phyloP scores from a whole-genome alignment of 306 rosid species.

The Vigna radiata region DNA sequence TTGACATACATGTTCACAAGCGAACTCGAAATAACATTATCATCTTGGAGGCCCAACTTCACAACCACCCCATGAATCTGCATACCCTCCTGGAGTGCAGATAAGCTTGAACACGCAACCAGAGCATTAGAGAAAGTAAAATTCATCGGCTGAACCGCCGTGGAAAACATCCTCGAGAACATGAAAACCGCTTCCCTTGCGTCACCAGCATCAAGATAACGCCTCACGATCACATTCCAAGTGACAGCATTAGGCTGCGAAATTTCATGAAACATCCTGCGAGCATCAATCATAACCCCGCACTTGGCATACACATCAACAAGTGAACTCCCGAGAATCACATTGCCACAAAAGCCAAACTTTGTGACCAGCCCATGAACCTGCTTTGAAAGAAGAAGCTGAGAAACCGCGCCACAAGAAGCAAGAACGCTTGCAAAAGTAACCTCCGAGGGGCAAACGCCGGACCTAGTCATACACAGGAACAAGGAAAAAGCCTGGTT shows the following conservation, averaged over 20 bases:
- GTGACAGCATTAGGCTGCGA: slow-evolving; percentile 64
- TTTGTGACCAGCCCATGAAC: slow-evolving; percentile 60
- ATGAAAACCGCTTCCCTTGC: slow-evolving; percentile 56
- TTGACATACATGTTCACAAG: slow-evolving; percentile 67
- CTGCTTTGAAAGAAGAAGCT: slow-evolving; percentile 54
- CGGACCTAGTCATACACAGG: slow-evolving; percentile 49
- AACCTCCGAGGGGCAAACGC: slow-evolving; percentile 51
- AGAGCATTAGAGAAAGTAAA: slow-evolving; percentile 70
- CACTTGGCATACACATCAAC: slow-evolving; percentile 80
- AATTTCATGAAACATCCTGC: slow-evolving; percentile 69
- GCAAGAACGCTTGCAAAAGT: slow-evolving; percentile 68
- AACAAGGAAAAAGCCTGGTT: slow-evolving; percentile 51
- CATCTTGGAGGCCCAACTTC: slow-evolving; percentile 59
- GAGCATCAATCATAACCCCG: slow-evolving; percentile 56
- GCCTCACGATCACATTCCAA: slow-evolving; percentile 82
- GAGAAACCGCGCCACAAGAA: slow-evolving; percentile 56
- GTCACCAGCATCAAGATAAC: slow-evolving; percentile 69
- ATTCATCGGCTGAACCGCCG: slow-evolving; percentile 52
- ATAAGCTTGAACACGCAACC: slow-evolving; percentile 61
- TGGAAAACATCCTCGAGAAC: slow-evolving; percentile 63
- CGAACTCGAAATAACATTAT: slow-evolving; percentile 64
- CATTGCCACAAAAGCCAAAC: slow-evolving; percentile 62
- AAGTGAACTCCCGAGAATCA: slow-evolving; percentile 68
- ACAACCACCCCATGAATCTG: slow-evolving; percentile 68
- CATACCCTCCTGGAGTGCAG: slow-evolving; percentile 64